These are phyloP conservation scores for Nannochloropsis oceanica DNA, from an alignment of 108 stramenopile species.

Conservation along the genomic window DNA sequence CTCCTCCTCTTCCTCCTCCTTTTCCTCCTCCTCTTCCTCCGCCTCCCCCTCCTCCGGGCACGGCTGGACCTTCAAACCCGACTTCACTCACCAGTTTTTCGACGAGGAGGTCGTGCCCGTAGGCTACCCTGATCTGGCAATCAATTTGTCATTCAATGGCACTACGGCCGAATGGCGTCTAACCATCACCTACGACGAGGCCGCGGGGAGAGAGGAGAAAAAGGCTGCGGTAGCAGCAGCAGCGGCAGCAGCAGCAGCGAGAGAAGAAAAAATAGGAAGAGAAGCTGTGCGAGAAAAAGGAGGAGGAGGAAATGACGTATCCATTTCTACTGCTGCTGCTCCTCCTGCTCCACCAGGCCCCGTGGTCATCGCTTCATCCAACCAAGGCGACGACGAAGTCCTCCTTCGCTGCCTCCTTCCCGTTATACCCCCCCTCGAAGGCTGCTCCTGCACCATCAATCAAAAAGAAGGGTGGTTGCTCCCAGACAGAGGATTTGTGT, in stretches of 20 bases:
- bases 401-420: neutral
- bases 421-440: neutral
- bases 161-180: constrained; percentile 5
- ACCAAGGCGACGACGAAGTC: neutral
- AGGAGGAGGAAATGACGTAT: too few species aligned
- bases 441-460: neutral
- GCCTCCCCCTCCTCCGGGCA: neutral
- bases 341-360: too few species aligned
- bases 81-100: constrained; percentile 22
- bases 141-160: neutral
- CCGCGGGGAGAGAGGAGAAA: neutral
- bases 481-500: neutral
- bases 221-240: neutral
- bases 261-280: too few species aligned
- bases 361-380: neutral
- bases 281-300: too few species aligned
- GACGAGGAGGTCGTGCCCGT: constrained; percentile 9
- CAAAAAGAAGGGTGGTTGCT: neutral
- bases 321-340: too few species aligned
- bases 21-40: neutral
- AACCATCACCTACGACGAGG: neutral
- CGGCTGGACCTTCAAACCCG: neutral
- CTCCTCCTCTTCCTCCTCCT: neutral
- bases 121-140: neutral
- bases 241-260: too few species aligned